Percentiles rank a stretch among this genome's conserved stretches.
Conservation (phyloP, 495 filamentous ascomycete genomes). For the Penicillium psychrofluorescens region DNA sequence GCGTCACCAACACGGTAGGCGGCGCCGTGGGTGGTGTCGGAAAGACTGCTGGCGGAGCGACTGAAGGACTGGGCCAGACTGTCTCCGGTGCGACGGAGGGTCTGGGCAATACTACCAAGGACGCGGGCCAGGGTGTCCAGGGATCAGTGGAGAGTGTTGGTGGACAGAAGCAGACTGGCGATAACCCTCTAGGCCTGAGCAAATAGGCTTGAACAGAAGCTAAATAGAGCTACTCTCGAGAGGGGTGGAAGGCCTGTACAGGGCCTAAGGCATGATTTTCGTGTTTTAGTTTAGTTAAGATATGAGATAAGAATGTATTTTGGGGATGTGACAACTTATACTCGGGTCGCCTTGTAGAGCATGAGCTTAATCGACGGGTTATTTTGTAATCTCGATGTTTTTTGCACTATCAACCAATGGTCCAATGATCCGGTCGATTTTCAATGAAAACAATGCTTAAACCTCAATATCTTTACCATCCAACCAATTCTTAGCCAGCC, state of each 20-base stretch:
- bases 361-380: conserved; percentile 2
- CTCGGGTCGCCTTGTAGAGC: background rate
- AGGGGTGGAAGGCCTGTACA: background rate
- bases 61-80: conserved; percentile 25
- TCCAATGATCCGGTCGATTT: background rate
- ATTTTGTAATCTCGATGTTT: background rate
- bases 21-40: conserved; percentile 24
- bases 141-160: conserved; percentile 8
- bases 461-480: conserved; percentile 36
- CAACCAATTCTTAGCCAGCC: conserved; percentile 38
- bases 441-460: conserved; percentile 8
- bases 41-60: conserved; percentile 26
- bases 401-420: too few relatives aligned
- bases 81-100: conserved; percentile 25
- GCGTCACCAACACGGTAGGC: conserved; percentile 28
- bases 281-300: too few relatives aligned
- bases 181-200: conserved; percentile 19
- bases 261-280: background rate
- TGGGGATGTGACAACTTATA: background rate
- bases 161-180: conserved; percentile 15
- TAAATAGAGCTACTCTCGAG: background rate
- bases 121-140: conserved; percentile 9
- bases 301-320: background rate
- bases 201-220: too few relatives aligned
- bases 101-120: conserved; percentile 26